Conservation (phyloP, 495 filamentous ascomycete species). For the Staphylotrichum longicolle region DNA sequence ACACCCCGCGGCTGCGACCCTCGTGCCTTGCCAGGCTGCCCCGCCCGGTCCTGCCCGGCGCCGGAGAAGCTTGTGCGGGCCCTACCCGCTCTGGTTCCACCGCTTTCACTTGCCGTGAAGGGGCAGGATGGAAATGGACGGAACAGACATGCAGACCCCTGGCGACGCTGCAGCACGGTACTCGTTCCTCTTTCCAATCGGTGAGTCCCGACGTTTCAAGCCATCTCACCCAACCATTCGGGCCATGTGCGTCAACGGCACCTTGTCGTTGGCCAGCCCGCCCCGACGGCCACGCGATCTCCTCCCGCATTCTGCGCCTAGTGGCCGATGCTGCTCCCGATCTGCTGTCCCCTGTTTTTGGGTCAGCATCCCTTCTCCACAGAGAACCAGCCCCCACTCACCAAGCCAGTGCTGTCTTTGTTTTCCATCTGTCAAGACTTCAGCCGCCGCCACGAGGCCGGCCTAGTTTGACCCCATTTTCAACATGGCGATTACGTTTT, state of each 20-base stretch:
- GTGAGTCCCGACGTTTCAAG: constrained; percentile 40
- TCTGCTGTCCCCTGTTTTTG: constrained; percentile 2
- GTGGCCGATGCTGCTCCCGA: constrained; percentile 19
- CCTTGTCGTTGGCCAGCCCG: constrained; percentile 39
- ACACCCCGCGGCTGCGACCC: background rate
- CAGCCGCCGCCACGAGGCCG: background rate
- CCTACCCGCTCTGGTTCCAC: constrained; percentile 16
- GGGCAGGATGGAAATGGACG: constrained; percentile 30
- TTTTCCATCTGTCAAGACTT: constrained; percentile 27
- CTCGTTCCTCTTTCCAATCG: constrained; percentile 51
- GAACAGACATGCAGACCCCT: constrained; percentile 44
- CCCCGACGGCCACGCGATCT: constrained; percentile 26
- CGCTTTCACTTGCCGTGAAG: background rate
- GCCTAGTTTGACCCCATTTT: background rate
- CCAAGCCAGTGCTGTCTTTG: background rate
- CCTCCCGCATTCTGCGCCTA: constrained; percentile 26
- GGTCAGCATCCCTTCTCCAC: background rate
- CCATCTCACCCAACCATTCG: constrained; percentile 46
- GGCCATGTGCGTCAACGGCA: constrained; percentile 43
- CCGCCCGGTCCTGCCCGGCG: background rate
- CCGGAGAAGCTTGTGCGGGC: constrained; percentile 10
- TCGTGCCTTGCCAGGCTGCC: constrained; percentile 7
- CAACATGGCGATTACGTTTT: constrained; percentile 17
- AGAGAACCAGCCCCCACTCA: constrained; percentile 19
- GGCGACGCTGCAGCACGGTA: constrained; percentile 39